Conservation (phyloP, 1,139 yeast species). For the Magnusiomyces fungicola region DNA sequence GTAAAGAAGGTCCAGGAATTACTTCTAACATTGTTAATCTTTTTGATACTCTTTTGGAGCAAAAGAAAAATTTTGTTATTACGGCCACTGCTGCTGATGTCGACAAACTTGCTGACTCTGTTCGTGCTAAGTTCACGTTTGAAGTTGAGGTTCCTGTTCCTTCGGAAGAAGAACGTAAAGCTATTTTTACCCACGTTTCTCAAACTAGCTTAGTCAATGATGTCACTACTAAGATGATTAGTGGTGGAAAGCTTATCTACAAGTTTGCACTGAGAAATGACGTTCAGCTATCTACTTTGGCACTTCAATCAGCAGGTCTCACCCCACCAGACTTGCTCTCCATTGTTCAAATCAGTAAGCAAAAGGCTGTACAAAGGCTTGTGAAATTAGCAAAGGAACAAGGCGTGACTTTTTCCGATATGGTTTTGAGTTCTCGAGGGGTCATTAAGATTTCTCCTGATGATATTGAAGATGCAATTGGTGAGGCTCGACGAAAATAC, state of each 20-base stretch:
- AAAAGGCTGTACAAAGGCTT: constrained; percentile 49
- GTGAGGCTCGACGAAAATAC: constrained; percentile 77
- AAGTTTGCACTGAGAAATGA: constrained; percentile 39
- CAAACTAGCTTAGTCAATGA: constrained; percentile 24
- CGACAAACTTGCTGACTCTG: constrained; percentile 59
- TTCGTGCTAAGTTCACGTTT: constrained; percentile 67
- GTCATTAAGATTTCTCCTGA: constrained; percentile 47
- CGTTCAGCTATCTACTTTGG: constrained; percentile 51
- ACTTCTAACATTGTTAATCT: constrained; percentile 53
- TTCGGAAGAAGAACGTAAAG: constrained; percentile 60
- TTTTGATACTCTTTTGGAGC: constrained; percentile 47
- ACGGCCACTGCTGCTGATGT: constrained; percentile 66
- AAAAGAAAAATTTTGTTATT: constrained; percentile 37
- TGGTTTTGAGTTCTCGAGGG: constrained; percentile 35
- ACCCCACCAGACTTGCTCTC: constrained; percentile 78
- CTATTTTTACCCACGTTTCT: constrained; percentile 48
- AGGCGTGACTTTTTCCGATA: constrained; percentile 14
- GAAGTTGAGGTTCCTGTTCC: constrained; percentile 76
- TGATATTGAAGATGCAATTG: constrained; percentile 68
- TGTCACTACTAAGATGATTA: constrained; percentile 12
- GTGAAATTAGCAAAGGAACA: constrained; percentile 24
- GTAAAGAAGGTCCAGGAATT: constrained; percentile 46
- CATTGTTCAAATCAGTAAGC: constrained; percentile 60
- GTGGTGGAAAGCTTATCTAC: constrained; percentile 15
- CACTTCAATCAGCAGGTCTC: constrained; percentile 87